phyloP scores from a whole-genome alignment of 139 green algal species.

The Chlorella sp. region DNA sequence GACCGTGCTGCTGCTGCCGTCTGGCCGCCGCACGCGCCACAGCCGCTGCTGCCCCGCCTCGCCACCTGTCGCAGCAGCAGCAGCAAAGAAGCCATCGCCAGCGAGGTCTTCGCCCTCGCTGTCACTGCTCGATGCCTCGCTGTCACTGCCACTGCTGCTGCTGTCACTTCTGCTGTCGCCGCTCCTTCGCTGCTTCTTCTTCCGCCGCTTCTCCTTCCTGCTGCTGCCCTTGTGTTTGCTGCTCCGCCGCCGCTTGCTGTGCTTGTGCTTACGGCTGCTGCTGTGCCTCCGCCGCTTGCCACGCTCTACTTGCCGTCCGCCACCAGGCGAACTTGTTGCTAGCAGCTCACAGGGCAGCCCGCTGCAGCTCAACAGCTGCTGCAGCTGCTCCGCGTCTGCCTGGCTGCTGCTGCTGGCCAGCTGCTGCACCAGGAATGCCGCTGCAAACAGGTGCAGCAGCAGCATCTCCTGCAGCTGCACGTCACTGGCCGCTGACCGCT shows the following conservation, averaged over 20 bases:
- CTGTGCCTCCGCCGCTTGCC: not conserved
- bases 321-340: not conserved
- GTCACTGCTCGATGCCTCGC: too few species aligned
- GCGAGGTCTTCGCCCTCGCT: not conserved
- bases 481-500: not conserved
- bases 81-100: too few species aligned
- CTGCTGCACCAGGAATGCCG: not conserved
- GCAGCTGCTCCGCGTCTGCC: not conserved
- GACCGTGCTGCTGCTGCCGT: not conserved
- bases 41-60: not conserved
- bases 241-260: not conserved
- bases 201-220: not conserved
- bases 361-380: not conserved
- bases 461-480: conserved; percentile 13
- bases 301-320: not conserved
- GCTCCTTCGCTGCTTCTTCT: not conserved
- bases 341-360: not conserved
- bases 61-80: too few species aligned
- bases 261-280: not conserved
- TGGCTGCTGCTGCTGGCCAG: not conserved
- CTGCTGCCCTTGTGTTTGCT: not conserved
- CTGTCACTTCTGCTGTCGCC: not conserved
- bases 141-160: not conserved
- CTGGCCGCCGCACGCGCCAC: not conserved
- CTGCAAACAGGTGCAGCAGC: conserved; percentile 26